Base-by-base conservation (phyloP, 768 basidiomycete species). In the Rhodotorula kratochvilovae region DNA sequence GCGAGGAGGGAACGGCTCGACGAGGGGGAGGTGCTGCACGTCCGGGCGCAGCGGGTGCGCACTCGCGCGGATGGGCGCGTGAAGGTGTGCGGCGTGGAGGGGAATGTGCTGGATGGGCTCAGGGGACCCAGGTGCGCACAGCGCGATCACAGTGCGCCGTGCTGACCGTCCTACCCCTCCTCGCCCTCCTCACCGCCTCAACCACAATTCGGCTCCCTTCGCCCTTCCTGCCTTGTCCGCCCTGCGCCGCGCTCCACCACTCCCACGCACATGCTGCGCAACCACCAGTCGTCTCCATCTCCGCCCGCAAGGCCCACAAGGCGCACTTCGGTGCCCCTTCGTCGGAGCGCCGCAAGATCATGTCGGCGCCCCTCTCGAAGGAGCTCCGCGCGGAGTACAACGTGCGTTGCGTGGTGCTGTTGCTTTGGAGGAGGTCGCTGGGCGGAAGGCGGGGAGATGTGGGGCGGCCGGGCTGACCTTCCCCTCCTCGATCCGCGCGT, bases 301-400 rank as follows among this genome's bases (percentile, higher is more conserved):
- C 91, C 79, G 88, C 93, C 81, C 91, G 96, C 87, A 98, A 97
- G 87, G 87, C 89, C 79, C 92, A 93, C 85, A 97, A 96, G 87
- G 90, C 90, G 77, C 96, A 99, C 86, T 97, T 98, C 83, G 85
- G 85, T 63, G 95, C 95, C 54, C 91, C 95, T 61, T 97, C 95
- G 56, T 92, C 91, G 60, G 84, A 91, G 78, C 91, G 95, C 82
- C 89, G 96, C 82, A 93, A 91, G 84, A 93, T 98, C 79, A 97
- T 99, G 96, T 92, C 91, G 75, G 92, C 95, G 68, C 85, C 93
- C 61, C 87, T 99, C 70, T 89, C 90, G 72, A 97, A 96, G 85
- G 95, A 97, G 79, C 89, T 99, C 78, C 88, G 93, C 76, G 84
- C 81, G 81, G 92, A 97, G 84, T 84, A 98, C 86, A 89, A 88